phyloP scores from a whole-genome alignment of 495 filamentous ascomycete genomes.

The Mytilinidion resinicola region DNA sequence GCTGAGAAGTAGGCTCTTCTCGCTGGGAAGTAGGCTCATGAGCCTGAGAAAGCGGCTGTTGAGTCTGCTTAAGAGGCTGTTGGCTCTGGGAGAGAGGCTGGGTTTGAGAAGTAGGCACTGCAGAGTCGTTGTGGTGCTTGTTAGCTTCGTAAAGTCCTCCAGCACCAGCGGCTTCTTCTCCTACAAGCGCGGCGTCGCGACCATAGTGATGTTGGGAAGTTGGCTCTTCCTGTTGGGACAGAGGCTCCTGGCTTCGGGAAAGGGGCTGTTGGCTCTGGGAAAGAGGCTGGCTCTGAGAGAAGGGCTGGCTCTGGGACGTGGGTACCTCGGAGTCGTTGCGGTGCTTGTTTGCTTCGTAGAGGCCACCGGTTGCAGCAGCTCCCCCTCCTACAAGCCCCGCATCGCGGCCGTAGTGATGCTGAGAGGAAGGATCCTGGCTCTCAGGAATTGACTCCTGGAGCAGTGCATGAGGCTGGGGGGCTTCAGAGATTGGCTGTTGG shows the following conservation, averaged over 20 bases:
- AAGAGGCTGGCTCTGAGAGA: no score
- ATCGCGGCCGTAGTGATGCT: slow-evolving; percentile 22
- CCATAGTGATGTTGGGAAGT: slow-evolving; percentile 21
- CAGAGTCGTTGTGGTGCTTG: slow-evolving; percentile 8
- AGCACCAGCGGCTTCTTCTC: slow-evolving; percentile 18
- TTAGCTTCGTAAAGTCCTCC: slow-evolving; percentile 15
- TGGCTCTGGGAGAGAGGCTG: no score
- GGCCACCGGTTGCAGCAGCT: not conserved
- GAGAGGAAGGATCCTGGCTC: not conserved
- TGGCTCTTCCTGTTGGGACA: not conserved
- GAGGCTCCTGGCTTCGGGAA: no score
- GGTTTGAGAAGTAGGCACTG: not conserved
- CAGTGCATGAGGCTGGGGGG: no score
- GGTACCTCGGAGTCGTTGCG: no score
- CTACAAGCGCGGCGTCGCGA: slow-evolving; percentile 26
- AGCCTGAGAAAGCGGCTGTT: no score
- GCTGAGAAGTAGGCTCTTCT: slow-evolving; percentile 8
- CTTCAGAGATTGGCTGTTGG: no score
- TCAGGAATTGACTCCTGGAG: not conserved
- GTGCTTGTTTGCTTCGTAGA: not conserved
- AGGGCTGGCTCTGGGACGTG: no score
- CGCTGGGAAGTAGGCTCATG: slow-evolving; percentile 2
- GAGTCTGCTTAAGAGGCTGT: no score
- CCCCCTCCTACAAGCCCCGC: not conserved
- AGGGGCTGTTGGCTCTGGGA: no score